phyloP scores from a whole-genome alignment of 495 filamentous ascomycete species.

The Tuber microsphaerosporum region DNA sequence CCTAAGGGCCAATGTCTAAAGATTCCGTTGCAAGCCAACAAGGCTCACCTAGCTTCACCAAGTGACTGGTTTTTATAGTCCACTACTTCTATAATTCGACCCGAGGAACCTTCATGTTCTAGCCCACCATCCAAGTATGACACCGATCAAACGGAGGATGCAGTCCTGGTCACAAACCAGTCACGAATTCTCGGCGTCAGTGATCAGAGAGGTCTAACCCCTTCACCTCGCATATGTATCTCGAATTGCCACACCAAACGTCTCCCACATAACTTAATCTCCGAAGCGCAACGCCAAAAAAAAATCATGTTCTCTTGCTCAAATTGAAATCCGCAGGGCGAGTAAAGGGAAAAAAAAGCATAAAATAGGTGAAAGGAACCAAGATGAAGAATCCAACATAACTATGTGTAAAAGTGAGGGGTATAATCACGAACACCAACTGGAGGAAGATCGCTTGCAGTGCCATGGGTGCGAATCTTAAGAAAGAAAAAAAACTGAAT shows the following conservation, averaged over 20 bases:
- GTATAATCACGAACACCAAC: background rate
- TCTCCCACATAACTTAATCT: background rate
- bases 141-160: background rate
- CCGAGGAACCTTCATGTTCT: background rate
- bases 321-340: background rate
- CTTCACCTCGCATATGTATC: background rate
- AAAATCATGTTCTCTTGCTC: background rate
- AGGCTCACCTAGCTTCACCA: background rate
- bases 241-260: background rate
- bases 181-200: background rate
- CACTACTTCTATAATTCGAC: background rate
- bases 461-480: background rate
- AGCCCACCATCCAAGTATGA: background rate
- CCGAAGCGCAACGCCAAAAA: background rate
- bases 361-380: background rate
- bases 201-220: background rate
- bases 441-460: background rate
- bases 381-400: background rate
- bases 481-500: background rate
- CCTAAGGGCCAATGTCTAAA: background rate
- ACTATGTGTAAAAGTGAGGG: background rate
- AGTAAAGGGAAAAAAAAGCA: background rate
- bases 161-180: background rate
- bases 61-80: background rate
- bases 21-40: background rate